Evolutionary conservation across 2,329 filamentous ascomycete genomes (phyloP).

Genomic region (Knufia petricola): DNA sequence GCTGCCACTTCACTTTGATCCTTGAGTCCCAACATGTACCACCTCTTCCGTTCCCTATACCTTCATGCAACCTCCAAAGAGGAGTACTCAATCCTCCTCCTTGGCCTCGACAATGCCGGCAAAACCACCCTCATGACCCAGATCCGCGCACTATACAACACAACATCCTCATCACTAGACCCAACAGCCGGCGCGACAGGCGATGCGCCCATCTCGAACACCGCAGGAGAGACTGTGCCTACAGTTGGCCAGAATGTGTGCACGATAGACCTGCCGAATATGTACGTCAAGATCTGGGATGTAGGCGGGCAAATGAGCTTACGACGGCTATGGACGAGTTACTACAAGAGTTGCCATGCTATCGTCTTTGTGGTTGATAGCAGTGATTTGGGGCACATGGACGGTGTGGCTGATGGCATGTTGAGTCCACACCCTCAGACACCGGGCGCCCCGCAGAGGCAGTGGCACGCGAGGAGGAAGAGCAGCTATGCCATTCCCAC

Average conservation of each 20-base stretch:
- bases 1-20: not conserved
- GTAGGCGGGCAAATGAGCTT: conserved; percentile 87
- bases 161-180: conserved; percentile 28
- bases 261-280: conserved; percentile 79
- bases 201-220: conserved; percentile 44
- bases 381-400: conserved; percentile 66
- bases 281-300: conserved; percentile 98
- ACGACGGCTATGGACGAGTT: conserved; percentile 87
- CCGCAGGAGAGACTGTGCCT: conserved; percentile 73
- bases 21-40: conserved; percentile 63
- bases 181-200: conserved; percentile 22
- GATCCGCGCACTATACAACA: conserved; percentile 72
- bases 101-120: conserved; percentile 94
- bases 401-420: conserved; percentile 50
- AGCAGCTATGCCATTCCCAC: conserved; percentile 23
- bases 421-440: conserved; percentile 1
- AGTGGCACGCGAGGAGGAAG: conserved; percentile 21
- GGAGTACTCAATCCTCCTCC: conserved; percentile 94
- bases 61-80: conserved; percentile 95
- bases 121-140: conserved; percentile 98
- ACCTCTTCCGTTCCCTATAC: conserved; percentile 89
- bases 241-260: conserved; percentile 96
- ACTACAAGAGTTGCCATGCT: conserved; percentile 87
- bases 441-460: not conserved
- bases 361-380: conserved; percentile 98